phyloP scores from a whole-genome alignment of 164 flowering plant species.

The Litsea cubeba region DNA sequence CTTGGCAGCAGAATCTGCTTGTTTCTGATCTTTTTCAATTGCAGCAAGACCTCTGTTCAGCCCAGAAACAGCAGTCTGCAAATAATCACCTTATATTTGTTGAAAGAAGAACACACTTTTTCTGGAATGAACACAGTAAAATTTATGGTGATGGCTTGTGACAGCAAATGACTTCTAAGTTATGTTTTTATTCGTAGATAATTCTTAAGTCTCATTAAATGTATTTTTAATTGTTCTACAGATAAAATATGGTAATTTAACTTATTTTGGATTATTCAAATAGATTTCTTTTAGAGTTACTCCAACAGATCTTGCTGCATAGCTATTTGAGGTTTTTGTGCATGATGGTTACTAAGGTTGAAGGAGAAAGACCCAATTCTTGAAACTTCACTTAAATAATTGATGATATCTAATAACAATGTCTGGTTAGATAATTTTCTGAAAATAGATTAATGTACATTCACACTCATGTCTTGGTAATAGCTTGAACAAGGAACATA shows the following conservation, averaged over 20 bases:
- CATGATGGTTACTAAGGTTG: background rate
- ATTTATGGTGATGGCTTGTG: background rate
- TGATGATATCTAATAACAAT: background rate
- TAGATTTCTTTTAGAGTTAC: background rate
- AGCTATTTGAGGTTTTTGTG: background rate
- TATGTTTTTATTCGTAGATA: too few species aligned
- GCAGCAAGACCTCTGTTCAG: slow-evolving; percentile 92
- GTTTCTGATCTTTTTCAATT: slow-evolving; percentile 58
- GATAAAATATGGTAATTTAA: too few species aligned
- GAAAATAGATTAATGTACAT: too few species aligned
- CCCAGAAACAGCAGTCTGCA: slow-evolving; percentile 87
- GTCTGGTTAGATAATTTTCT: background rate
- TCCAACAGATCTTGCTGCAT: background rate
- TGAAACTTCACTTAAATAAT: background rate
- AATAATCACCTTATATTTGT: slow-evolving; percentile 11
- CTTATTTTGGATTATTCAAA: background rate
- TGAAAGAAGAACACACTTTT: slow-evolving; percentile 5
- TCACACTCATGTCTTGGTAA: too few species aligned
- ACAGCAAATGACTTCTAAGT: background rate
- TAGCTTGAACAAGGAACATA: too few species aligned
- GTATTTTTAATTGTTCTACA: too few species aligned
- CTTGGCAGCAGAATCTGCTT: slow-evolving; percentile 79
- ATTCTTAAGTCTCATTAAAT: too few species aligned
- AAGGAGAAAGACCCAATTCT: too few species aligned
- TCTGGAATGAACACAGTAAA: background rate